Conservation (phyloP, 2,329 filamentous ascomycete species). For the Amylocarpus encephaloides region DNA sequence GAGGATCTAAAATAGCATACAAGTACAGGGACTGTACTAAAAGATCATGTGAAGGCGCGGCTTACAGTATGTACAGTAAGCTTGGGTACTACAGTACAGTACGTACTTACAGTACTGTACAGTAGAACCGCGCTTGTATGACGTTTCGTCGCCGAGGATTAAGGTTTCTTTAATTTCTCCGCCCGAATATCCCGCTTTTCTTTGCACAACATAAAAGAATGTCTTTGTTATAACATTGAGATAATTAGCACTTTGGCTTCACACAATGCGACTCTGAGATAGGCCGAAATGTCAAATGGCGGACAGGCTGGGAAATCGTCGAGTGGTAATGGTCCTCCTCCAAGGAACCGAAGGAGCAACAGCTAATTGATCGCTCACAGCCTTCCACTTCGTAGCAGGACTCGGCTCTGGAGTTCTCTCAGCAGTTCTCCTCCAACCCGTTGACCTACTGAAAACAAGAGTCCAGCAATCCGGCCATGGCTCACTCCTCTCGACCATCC, state of each 20-base stretch:
- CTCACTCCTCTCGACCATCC: conserved; percentile 63
- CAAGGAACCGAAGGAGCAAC: neutral
- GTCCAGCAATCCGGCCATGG: conserved; percentile 78
- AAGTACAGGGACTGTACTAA: no score
- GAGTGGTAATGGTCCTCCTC: conserved; percentile 35
- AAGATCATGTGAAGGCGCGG: conserved; percentile 2
- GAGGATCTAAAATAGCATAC: neutral
- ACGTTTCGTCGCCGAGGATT: neutral
- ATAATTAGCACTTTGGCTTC: neutral
- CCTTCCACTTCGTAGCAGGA: conserved; percentile 84
- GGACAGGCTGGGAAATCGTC: conserved; percentile 42
- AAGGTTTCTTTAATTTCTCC: no score
- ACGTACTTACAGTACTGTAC: no score
- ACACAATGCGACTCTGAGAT: conserved; percentile 22
- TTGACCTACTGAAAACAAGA: conserved; percentile 93
- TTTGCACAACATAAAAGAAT: neutral
- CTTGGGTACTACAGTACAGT: neutral
- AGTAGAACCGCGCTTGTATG: neutral
- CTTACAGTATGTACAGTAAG: no score
- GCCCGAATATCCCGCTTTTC: no score
- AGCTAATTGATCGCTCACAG: conserved; percentile 34
- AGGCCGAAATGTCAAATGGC: conserved; percentile 44
- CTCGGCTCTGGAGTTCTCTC: conserved; percentile 81
- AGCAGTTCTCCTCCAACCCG: conserved; percentile 85
- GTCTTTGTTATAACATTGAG: neutral